These are phyloP conservation scores for Salix brachista DNA, from an alignment of 345 rosid genomes.

Conservation along the genomic window DNA sequence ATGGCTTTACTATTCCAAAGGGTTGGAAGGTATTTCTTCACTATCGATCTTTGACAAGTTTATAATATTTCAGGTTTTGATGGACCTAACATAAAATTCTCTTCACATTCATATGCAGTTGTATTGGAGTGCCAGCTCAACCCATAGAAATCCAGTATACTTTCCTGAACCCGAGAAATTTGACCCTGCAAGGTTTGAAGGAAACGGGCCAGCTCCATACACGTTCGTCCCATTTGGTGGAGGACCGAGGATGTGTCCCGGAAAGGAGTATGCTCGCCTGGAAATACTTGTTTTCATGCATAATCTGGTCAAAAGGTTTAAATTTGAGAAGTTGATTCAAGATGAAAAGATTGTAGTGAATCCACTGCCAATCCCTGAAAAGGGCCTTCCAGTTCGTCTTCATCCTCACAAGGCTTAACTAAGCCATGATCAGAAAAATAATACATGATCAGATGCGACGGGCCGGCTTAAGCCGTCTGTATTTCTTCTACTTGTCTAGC, in stretches of 20 bases:
- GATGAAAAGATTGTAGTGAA: slow-evolving; percentile 31
- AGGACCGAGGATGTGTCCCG: no score
- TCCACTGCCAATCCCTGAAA: slow-evolving; percentile 34
- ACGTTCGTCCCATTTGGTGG: slow-evolving; percentile 28
- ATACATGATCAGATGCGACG: no score
- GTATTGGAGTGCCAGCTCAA: slow-evolving; percentile 36
- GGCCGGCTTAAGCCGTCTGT: no score
- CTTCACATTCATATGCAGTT: not conserved
- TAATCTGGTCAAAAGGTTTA: slow-evolving; percentile 29
- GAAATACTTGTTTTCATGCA: slow-evolving; percentile 37
- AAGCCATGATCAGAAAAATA: no score
- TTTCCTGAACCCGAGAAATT: slow-evolving; percentile 34
- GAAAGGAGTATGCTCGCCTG: no score
- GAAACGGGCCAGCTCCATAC: slow-evolving; percentile 35
- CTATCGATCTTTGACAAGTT: not conserved
- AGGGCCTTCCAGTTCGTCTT: slow-evolving; percentile 37
- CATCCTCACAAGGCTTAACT: slow-evolving; percentile 23
- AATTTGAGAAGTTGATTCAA: slow-evolving; percentile 22
- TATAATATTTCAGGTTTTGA: no score
- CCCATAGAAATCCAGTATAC: slow-evolving; percentile 23
- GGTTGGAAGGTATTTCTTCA: slow-evolving; percentile 36
- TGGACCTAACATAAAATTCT: not conserved
- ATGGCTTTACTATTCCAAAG: slow-evolving; percentile 38
- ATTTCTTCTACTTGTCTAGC: no score
- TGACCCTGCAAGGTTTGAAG: slow-evolving; percentile 31